A percentile compares a stretch with the other conserved stretches of the same genome.
Evolutionary conservation across 345 rosid genomes (phyloP).

Genomic region (Citrus reticulata): DNA sequence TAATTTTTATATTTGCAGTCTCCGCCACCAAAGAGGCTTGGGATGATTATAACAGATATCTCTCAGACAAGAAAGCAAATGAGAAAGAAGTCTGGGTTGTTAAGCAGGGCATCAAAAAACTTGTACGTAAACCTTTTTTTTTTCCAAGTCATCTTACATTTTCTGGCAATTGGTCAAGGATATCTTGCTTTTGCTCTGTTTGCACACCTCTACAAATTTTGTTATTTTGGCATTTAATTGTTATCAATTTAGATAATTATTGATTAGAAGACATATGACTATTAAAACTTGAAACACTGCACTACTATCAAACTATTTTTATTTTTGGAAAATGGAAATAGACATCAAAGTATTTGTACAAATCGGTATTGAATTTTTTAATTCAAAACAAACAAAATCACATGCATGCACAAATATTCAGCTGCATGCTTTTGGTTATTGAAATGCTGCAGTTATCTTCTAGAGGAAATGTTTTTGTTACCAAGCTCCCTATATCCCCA

Average conservation of each 20-base stretch:
- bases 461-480: not conserved
- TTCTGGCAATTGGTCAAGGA: not conserved
- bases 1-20: conserved; percentile 88
- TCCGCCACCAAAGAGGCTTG: conserved; percentile 99
- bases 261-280: not conserved
- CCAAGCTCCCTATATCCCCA: not conserved
- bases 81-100: conserved; percentile 97
- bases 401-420: not conserved
- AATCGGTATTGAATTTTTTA: not conserved
- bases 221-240: not conserved
- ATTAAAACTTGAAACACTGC: not conserved
- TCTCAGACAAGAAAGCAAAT: conserved; percentile 94
- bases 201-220: not conserved
- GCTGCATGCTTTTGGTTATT: not conserved
- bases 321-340: not conserved
- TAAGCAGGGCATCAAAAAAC: conserved; percentile 66
- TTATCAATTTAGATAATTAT: not conserved
- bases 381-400: not conserved
- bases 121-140: conserved; percentile 44
- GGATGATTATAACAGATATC: conserved; percentile 97
- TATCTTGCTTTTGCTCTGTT: not conserved
- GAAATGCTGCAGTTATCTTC: not conserved
- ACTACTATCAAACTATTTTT: not conserved
- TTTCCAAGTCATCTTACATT: not conserved
- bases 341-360: not conserved